phyloP scores from a whole-genome alignment of 129 eudicot species.

The Tanacetum coccineum region DNA sequence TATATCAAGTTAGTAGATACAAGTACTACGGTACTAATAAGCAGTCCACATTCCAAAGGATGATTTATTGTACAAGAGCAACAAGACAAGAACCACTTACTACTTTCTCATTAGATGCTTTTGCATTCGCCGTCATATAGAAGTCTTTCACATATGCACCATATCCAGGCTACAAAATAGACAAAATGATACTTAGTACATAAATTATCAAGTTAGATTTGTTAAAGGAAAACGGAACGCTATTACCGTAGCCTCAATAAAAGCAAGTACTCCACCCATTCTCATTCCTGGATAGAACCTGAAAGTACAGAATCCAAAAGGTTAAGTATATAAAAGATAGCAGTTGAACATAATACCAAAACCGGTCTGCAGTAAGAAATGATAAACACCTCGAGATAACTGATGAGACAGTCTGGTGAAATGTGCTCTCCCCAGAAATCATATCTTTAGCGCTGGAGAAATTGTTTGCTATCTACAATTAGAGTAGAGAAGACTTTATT shows the following conservation, averaged over 20 bases:
- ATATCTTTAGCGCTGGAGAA: constrained; percentile 46
- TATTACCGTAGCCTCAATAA: constrained; percentile 55
- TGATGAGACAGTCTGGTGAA: constrained; percentile 38
- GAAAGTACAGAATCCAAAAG: constrained; percentile 17
- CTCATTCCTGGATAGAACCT: constrained; percentile 79
- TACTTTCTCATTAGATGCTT: constrained; percentile 42
- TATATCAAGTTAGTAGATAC: constrained; percentile 11
- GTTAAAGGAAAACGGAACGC: constrained; percentile 6
- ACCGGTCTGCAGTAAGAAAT: neutral
- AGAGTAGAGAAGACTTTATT: constrained; percentile 9
- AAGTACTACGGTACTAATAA: constrained; percentile 7
- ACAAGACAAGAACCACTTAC: constrained; percentile 39
- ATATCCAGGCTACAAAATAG: constrained; percentile 60
- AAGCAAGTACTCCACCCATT: constrained; percentile 60
- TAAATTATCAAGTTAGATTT: constrained; percentile 6
- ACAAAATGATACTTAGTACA: constrained; percentile 19
- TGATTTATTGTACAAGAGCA: neutral
- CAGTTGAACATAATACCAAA: neutral
- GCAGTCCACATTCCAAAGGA: neutral
- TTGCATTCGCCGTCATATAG: constrained; percentile 42
- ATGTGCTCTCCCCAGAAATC: constrained; percentile 38
- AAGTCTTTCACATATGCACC: constrained; percentile 68
- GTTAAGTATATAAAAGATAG: constrained; percentile 7
- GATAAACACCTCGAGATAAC: constrained; percentile 61
- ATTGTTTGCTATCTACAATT: constrained; percentile 42